Percentiles rank a stretch among this genome's conserved stretches.
Conservation (phyloP, 805 yeast species). For the Starmerella floricola region DNA sequence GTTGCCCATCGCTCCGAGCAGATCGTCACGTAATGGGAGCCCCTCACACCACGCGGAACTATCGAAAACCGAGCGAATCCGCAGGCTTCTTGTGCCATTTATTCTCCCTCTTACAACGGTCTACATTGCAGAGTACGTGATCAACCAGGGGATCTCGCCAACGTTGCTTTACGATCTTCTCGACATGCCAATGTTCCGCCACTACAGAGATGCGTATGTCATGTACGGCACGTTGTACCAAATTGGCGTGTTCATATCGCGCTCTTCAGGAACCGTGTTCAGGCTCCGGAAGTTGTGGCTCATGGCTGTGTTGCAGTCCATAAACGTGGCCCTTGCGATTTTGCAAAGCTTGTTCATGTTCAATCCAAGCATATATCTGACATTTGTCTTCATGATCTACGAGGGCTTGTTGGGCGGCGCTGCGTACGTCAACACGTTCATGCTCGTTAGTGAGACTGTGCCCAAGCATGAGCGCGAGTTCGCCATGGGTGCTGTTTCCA, state of each 20-base stretch:
- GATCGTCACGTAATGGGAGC: too few species aligned
- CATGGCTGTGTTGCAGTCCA: slow-evolving; percentile 52
- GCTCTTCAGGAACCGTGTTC: slow-evolving; percentile 64
- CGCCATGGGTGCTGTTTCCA: slow-evolving; percentile 70
- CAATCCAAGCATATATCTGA: slow-evolving; percentile 47
- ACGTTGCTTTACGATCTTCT: slow-evolving; percentile 68
- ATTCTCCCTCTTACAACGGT: slow-evolving; percentile 80
- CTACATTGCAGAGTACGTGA: slow-evolving; percentile 73
- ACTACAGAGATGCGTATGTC: slow-evolving; percentile 78
- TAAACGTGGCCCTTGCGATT: slow-evolving; percentile 49
- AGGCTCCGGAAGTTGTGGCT: slow-evolving; percentile 48
- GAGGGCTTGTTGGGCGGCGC: slow-evolving; percentile 86
- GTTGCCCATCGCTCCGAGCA: too few species aligned
- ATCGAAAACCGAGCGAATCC: slow-evolving; percentile 23
- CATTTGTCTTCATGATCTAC: slow-evolving; percentile 58
- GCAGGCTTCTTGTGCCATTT: slow-evolving; percentile 33
- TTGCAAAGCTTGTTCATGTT: slow-evolving; percentile 51
- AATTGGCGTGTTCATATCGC: slow-evolving; percentile 79
- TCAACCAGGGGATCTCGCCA: slow-evolving; percentile 87
- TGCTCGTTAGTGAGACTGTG: slow-evolving; percentile 54
- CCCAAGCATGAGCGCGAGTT: slow-evolving; percentile 50
- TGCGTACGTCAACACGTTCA: slow-evolving; percentile 78
- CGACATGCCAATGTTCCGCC: slow-evolving; percentile 48
- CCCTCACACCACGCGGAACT: slow-evolving; percentile 9
- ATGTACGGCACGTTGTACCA: slow-evolving; percentile 84